phyloP scores from a whole-genome alignment of 2,329 filamentous ascomycete genomes.

The Lecanosticta acicola region DNA sequence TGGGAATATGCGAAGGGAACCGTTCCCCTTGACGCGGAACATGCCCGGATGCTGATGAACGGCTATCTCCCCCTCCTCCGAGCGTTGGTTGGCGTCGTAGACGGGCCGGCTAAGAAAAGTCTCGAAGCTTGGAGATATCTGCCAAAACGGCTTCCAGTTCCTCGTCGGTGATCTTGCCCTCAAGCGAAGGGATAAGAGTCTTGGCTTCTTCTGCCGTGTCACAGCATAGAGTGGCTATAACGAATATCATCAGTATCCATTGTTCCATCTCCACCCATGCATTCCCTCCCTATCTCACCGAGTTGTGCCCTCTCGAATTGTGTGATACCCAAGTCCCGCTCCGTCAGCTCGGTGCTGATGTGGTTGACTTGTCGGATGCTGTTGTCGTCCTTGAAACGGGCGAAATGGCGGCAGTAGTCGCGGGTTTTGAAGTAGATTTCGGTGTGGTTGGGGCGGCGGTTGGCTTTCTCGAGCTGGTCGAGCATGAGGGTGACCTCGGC shows the following conservation, averaged over 20 bases:
- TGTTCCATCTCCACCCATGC: not conserved
- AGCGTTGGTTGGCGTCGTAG: too few species aligned
- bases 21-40: too few species aligned
- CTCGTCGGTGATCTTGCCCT: constrained; percentile 84
- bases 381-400: constrained; percentile 91
- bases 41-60: too few species aligned
- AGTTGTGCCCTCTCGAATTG: constrained; percentile 92
- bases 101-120: constrained; percentile 34
- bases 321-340: constrained; percentile 34
- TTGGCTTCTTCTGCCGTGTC: constrained; percentile 93
- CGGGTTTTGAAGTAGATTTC: constrained; percentile 46
- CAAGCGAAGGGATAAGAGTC: constrained; percentile 82
- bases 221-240: constrained; percentile 75
- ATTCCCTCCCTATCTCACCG: constrained; percentile 59
- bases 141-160: constrained; percentile 83
- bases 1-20: too few species aligned
- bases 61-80: too few species aligned
- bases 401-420: constrained; percentile 89
- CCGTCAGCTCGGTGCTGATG: constrained; percentile 52
- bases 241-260: not conserved
- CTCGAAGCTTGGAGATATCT: constrained; percentile 76
- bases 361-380: constrained; percentile 73
- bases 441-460: constrained; percentile 48
- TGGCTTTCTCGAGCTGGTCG: constrained; percentile 64
- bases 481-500: constrained; percentile 90